Percentiles rank a stretch among this genome's conserved stretches.
Conservation (phyloP, 2,329 filamentous ascomycete species). For the Aspergillus fructus region DNA sequence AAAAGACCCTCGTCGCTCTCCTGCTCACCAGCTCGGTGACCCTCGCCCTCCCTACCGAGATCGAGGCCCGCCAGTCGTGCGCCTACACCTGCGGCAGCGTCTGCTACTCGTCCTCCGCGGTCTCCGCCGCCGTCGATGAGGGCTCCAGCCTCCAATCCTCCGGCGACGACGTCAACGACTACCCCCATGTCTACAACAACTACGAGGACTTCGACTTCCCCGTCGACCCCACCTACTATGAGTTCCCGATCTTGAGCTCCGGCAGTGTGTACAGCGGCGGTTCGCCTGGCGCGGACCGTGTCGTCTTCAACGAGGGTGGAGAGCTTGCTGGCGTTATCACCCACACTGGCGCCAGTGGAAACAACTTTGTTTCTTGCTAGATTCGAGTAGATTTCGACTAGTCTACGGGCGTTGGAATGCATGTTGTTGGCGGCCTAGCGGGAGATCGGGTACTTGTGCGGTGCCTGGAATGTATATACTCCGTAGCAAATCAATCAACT, state of each 20-base stretch:
- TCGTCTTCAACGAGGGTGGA: conserved; percentile 60
- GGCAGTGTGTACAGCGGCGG: conserved; percentile 57
- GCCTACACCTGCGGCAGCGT: conserved; percentile 54
- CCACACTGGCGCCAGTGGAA: conserved; percentile 67
- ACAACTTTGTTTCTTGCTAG: conserved; percentile 57
- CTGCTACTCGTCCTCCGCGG: conserved; percentile 52
- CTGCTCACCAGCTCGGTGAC: conserved; percentile 24
- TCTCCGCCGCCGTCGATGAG: conserved; percentile 51
- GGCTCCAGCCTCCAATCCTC: conserved; percentile 53
- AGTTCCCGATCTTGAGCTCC: conserved; percentile 59
- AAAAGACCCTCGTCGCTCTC: conserved; percentile 9
- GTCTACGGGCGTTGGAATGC: no score
- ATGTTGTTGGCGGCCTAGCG: background rate
- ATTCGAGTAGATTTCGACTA: background rate
- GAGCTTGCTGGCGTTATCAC: conserved; percentile 65
- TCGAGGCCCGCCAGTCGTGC: conserved; percentile 43
- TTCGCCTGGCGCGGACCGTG: conserved; percentile 65
- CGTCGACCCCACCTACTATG: conserved; percentile 59
- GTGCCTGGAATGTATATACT: background rate
- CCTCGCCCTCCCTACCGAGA: conserved; percentile 23
- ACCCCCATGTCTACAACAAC: conserved; percentile 63
- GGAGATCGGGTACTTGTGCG: background rate
- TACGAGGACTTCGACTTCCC: conserved; percentile 62
- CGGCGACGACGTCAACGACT: conserved; percentile 42
- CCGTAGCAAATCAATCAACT: background rate